phyloP scores from a whole-genome alignment of 352 stramenopile species.

The Globisporangium spinosum region DNA sequence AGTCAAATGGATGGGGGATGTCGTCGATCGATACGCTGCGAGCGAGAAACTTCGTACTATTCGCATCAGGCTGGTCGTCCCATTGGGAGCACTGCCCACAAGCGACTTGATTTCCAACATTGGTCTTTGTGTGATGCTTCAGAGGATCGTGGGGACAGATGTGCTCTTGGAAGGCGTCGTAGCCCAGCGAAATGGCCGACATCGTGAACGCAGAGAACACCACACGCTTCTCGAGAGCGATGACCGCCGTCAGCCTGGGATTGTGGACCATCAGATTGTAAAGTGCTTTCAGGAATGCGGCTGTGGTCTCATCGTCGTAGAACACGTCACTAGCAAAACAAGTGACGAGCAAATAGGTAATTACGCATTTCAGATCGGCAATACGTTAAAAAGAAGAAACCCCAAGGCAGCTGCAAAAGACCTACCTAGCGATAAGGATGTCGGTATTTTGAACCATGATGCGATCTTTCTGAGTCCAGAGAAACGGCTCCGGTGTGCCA shows the following conservation, averaged over 20 bases:
- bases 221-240: slow-evolving; percentile 42
- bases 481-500: slow-evolving; percentile 15
- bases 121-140: neutral
- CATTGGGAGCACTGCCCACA: slow-evolving; percentile 19
- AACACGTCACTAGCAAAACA: slow-evolving; percentile 50
- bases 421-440: slow-evolving; percentile 37
- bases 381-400: too few species aligned
- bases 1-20: slow-evolving; percentile 37
- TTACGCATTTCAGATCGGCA: too few species aligned
- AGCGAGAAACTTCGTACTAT: slow-evolving; percentile 28
- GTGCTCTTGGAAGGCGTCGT: slow-evolving; percentile 45
- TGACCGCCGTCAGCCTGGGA: slow-evolving; percentile 21
- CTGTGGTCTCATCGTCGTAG: slow-evolving; percentile 49
- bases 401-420: too few species aligned
- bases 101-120: slow-evolving; percentile 28
- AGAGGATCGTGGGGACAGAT: slow-evolving; percentile 34
- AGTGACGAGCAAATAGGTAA: too few species aligned
- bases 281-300: slow-evolving; percentile 39
- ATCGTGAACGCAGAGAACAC: slow-evolving; percentile 58
- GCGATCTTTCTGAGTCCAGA: slow-evolving; percentile 26
- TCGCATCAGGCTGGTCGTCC: neutral
- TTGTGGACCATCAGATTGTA: slow-evolving; percentile 33
- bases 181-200: slow-evolving; percentile 46
- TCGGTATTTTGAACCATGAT: slow-evolving; percentile 16
- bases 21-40: slow-evolving; percentile 17